A percentile compares a stretch with the other conserved stretches of the same genome.
These are phyloP conservation scores for Collybia sordida DNA, from an alignment of 768 basidiomycete species.

Conservation along the genomic window DNA sequence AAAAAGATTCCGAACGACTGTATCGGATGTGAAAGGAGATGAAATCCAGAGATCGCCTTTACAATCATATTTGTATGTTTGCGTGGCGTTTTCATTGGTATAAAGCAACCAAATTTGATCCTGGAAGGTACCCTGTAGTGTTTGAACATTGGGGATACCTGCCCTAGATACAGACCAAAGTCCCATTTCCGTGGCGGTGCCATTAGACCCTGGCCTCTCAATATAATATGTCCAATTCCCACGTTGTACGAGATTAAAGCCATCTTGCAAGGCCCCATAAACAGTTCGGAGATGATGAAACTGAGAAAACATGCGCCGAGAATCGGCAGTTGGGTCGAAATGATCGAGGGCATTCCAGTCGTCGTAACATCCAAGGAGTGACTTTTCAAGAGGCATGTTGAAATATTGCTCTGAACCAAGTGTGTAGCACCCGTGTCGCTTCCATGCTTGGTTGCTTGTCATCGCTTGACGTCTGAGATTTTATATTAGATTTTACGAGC, in stretches of 20 bases:
- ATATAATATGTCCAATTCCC: constrained; percentile 86
- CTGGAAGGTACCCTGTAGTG: constrained; percentile 53
- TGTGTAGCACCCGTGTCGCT: constrained; percentile 88
- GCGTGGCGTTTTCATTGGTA: constrained; percentile 80
- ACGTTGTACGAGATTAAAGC: constrained; percentile 78
- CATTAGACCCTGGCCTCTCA: constrained; percentile 82
- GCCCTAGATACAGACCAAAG: constrained; percentile 80
- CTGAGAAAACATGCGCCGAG: constrained; percentile 70
- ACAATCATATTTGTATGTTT: constrained; percentile 66
- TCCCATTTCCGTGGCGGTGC: constrained; percentile 81
- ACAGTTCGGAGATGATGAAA: constrained; percentile 67
- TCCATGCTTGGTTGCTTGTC: constrained; percentile 84
- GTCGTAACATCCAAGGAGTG: constrained; percentile 81
- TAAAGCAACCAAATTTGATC: constrained; percentile 84
- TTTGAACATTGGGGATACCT: constrained; percentile 59
- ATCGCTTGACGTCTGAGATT: constrained; percentile 82
- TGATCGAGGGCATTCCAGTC: constrained; percentile 94
- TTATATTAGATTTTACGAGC: not conserved
- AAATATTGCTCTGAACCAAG: constrained; percentile 92
- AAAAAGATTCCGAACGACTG: constrained; percentile 69
- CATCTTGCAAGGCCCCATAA: constrained; percentile 82
- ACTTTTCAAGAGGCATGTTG: constrained; percentile 84
- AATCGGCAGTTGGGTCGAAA: constrained; percentile 86
- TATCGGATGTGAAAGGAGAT: constrained; percentile 68
- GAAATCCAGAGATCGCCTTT: constrained; percentile 65